Evolutionary conservation across 2,329 filamentous ascomycete species (phyloP), one percentile per base, ranked within the genome.

Genomic region (Cercospora zeae-maydis): DNA sequence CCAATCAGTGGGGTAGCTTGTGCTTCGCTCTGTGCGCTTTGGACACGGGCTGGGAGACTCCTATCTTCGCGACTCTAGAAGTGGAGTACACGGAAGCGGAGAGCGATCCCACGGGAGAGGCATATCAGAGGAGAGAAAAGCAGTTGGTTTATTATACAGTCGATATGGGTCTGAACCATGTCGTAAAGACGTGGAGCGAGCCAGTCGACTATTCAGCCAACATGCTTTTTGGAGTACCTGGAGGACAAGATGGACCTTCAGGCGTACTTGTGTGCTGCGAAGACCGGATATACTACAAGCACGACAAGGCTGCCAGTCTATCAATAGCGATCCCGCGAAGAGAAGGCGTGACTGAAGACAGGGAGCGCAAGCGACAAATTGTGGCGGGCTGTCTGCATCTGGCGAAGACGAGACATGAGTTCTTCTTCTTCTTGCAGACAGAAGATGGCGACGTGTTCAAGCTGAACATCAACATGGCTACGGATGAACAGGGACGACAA

Each of bases 401-500:
- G 76, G 88, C 97, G 75, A 93, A 95, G 72, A 92, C 92, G 30
- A 67, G 68, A 55, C 69, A 71, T 45, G 92, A 93, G 1, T 99
- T 99, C 79, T 99, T 99, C 81, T 96, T 98, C 75, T 84, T 99
- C 2, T 80, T 99, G 0, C 95, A 99, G 75, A 92, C 91, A 0
- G 95, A 99, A 62, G 96, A 99, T 75, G 95, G 95, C n/a, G 96
- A 99, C 76, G 82, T 99, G 6, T 98, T 99, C 83, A 98, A 98
- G 76, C 85, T 98, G 55, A 97, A 89, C 0, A 87, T 99, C 64
- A 92, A 97, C 67, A 93, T 97, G 87, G 84, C 88, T 9, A 89
- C 93, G 69, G 91, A 96, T 70, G 85, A 88, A 1, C 85, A 90
- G 52, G 91, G 89, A 11, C 88, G 91, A 63, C 82, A 88, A 0